These are phyloP conservation scores for Mortierella hygrophila DNA, from an alignment of 192 early-diverging fungal genomes.

Conservation along the genomic window DNA sequence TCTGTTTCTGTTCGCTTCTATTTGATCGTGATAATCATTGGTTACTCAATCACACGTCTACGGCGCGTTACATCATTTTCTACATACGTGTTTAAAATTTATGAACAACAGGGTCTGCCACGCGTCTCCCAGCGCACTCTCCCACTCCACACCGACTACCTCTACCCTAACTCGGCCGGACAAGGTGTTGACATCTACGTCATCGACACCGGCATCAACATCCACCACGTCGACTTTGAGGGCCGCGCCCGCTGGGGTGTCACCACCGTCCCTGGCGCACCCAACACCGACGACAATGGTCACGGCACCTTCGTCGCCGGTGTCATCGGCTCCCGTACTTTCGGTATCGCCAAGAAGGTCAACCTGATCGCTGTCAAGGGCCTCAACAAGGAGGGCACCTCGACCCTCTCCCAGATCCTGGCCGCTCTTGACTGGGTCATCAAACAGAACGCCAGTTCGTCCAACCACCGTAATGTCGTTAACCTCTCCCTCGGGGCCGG, in stretches of 20 bases:
- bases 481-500: slow-evolving; percentile 60
- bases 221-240: slow-evolving; percentile 64
- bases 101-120: slow-evolving; percentile 60
- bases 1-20: neutral
- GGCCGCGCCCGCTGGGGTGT: slow-evolving; percentile 68
- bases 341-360: slow-evolving; percentile 83
- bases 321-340: slow-evolving; percentile 64
- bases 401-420: slow-evolving; percentile 55
- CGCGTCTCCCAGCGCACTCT: slow-evolving; percentile 60
- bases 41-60: neutral
- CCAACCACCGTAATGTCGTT: slow-evolving; percentile 29
- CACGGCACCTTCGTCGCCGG: slow-evolving; percentile 71
- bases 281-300: slow-evolving; percentile 63
- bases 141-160: slow-evolving; percentile 60
- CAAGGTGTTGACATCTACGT: slow-evolving; percentile 72
- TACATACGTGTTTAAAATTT: neutral
- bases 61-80: neutral
- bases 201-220: slow-evolving; percentile 72
- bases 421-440: slow-evolving; percentile 58
- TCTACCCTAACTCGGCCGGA: slow-evolving; percentile 73
- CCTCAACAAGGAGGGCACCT: slow-evolving; percentile 54
- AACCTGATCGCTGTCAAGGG: slow-evolving; percentile 80
- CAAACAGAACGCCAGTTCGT: slow-evolving; percentile 23
- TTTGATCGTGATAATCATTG: neutral
- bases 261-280: slow-evolving; percentile 44